phyloP scores from a whole-genome alignment of 2,329 filamentous ascomycete species.

The Phialophora verrucosa region DNA sequence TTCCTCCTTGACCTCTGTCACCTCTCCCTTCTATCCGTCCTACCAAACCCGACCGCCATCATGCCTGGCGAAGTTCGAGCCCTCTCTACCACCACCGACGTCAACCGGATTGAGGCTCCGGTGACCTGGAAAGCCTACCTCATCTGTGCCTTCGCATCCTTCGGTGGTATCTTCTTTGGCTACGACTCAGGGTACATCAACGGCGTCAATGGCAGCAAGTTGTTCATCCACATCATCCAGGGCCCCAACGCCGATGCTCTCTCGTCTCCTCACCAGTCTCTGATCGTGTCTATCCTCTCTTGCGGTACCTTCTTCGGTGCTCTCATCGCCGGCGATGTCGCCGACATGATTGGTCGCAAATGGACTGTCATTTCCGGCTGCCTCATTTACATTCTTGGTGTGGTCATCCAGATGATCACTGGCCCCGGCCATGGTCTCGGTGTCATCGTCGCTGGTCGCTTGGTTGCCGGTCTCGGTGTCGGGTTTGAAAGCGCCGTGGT shows the following conservation, averaged over 20 bases:
- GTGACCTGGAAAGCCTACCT: conserved; percentile 66
- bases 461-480: conserved; percentile 77
- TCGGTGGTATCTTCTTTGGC: conserved; percentile 66
- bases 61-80: conserved; percentile 32
- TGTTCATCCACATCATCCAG: conserved; percentile 53
- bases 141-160: conserved; percentile 66
- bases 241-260: conserved; percentile 44
- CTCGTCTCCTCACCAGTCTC: conserved; percentile 58
- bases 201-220: conserved; percentile 58
- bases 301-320: conserved; percentile 79
- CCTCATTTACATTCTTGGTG: conserved; percentile 71
- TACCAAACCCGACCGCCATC: conserved; percentile 4
- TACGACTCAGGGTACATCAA: conserved; percentile 65
- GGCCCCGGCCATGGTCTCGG: conserved; percentile 53
- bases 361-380: conserved; percentile 74
- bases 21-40: conserved; percentile 1
- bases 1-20: conserved; percentile 13
- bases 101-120: conserved; percentile 63
- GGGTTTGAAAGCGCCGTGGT: conserved; percentile 81
- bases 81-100: conserved; percentile 46
- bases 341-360: conserved; percentile 76
- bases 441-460: conserved; percentile 73
- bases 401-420: conserved; percentile 68
- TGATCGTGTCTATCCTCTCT: conserved; percentile 78
- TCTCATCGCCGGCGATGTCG: conserved; percentile 75